phyloP scores from a whole-genome alignment of 1,284 basidiomycete genomes.

The Salmacisia buchloeana region DNA sequence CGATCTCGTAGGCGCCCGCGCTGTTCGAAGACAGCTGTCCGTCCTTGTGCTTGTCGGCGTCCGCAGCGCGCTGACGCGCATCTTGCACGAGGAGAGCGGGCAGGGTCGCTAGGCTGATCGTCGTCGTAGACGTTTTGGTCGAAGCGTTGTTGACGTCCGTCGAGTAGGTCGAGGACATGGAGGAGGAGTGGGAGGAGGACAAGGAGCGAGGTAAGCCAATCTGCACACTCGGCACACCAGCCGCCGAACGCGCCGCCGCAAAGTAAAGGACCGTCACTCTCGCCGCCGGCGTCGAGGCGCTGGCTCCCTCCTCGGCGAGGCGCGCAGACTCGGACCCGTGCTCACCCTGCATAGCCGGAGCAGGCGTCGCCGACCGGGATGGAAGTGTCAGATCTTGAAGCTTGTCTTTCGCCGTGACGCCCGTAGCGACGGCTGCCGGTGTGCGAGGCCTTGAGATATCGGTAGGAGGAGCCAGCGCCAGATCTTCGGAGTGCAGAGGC shows the following conservation, averaged over 20 bases:
- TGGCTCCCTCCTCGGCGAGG: neutral
- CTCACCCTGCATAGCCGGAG: constrained; percentile 6
- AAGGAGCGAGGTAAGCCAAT: neutral
- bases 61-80: constrained; percentile 16
- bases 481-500: neutral
- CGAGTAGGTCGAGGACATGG: neutral
- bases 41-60: neutral
- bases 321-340: neutral
- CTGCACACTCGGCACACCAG: constrained; percentile 4
- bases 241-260: constrained; percentile 9
- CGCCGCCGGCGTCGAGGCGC: too few relatives aligned
- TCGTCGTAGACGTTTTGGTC: constrained; percentile 6
- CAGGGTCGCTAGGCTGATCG: constrained; percentile 59
- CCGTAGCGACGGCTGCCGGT: too few relatives aligned
- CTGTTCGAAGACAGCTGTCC: too few relatives aligned
- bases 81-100: constrained; percentile 55
- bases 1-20: neutral
- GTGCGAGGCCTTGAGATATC: neutral
- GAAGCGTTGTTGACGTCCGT: too few relatives aligned
- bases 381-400: too few relatives aligned
- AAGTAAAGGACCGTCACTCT: constrained; percentile 12
- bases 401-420: too few relatives aligned
- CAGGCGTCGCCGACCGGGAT: neutral
- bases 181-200: neutral
- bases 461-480: neutral